These are phyloP conservation scores for Coccomyxa subellipsoidea DNA, from an alignment of 163 green algal species.

Conservation along the genomic window DNA sequence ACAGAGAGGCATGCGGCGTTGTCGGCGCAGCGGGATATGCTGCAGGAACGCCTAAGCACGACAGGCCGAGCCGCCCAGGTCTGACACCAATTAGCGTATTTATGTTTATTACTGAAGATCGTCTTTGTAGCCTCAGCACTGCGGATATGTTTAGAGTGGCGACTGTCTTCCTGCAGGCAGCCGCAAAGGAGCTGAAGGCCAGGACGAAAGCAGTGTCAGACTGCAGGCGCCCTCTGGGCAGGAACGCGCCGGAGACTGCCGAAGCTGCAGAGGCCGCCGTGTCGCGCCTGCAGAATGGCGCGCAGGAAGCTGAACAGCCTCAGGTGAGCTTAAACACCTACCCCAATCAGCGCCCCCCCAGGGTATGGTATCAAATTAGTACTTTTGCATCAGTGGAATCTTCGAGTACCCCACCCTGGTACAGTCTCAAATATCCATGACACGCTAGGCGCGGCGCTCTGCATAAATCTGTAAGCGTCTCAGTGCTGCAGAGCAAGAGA, in stretches of 20 bases:
- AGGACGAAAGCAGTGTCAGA: conserved; percentile 15
- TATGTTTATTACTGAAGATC: too few relatives aligned
- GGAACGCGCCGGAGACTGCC: background rate
- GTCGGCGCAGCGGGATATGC: conserved; percentile 8
- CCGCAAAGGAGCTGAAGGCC: background rate
- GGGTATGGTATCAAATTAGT: too few relatives aligned
- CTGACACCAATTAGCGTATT: background rate
- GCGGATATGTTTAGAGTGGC: background rate
- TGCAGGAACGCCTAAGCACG: background rate
- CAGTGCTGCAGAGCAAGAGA: too few relatives aligned
- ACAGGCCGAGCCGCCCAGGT: conserved; percentile 9
- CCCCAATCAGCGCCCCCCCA: too few relatives aligned
- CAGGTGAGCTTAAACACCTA: too few relatives aligned
- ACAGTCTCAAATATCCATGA: too few relatives aligned
- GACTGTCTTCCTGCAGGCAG: background rate
- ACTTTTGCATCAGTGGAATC: too few relatives aligned
- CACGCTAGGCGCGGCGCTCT: too few relatives aligned
- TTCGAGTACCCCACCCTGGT: too few relatives aligned
- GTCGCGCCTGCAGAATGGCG: background rate
- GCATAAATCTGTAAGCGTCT: too few relatives aligned
- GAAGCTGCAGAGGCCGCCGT: conserved; percentile 19
- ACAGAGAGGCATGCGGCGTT: conserved; percentile 37
- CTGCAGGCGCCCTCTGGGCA: background rate
- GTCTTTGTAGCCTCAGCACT: too few relatives aligned
- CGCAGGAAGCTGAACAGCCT: background rate